Base-by-base conservation (phyloP, 257 asterid species). In the Solanum medicagineum region DNA sequence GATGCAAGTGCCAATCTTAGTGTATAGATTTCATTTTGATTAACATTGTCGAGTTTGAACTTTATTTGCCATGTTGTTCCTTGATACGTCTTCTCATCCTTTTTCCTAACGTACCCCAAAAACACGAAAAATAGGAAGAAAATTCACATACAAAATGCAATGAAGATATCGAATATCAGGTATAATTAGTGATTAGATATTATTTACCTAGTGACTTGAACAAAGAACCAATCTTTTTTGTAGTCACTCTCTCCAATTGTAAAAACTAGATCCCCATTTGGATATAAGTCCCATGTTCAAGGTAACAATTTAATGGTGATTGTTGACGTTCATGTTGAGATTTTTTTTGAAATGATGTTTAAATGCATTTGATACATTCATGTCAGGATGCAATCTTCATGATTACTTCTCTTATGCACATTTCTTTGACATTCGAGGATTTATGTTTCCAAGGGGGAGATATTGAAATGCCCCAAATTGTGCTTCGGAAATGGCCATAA, bases 151-250 rank as follows among this genome's bases (percentile, higher is more conserved):
- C 3, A 24, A 17, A 32, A 55, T 84, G 70, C 4, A 1, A 8
- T 32, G 65, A 3, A 66, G 56, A 62, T 2, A 14, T 22, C 6
- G 12, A 55, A 20, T 56, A 45, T 56, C 20, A 51, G 15, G 32
- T 12, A 1, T 17, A 68, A 1, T 68, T 47, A 51, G 16, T 51
- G 63, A 15, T 16, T 60, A 8, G 17, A 8, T 16, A 56, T 26
- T 73, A 24, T n/a, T 83, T 84, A 95, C 98, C 98, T 95, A 62
- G 93, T 90, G 84, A 95, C 98, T 83, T 95, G 99, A 79, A 93
- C 95, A 53, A 81, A 95, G 90, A 95, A 92, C 98, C 98, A 94
- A 63, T 95, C 99, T 85, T 86, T 91, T 13, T 36, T 82, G 83
- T 92, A 91, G 85, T 94, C 95, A 80, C 92, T 94, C n/a, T 83